Conservation (phyloP, 371 early-diverging fungal genomes). For the Actinomucor elegans region DNA sequence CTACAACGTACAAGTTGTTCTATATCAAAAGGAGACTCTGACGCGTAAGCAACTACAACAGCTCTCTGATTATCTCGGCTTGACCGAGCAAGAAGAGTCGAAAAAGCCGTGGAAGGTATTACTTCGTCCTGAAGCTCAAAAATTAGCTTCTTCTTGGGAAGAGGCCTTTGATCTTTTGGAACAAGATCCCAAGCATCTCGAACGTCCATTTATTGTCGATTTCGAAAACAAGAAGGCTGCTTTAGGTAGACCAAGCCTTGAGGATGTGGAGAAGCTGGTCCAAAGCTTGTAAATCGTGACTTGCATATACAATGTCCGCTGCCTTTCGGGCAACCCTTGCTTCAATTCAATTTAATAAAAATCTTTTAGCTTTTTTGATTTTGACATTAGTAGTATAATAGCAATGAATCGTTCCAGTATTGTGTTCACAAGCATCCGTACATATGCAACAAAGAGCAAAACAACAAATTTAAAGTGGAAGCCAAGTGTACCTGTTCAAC, state of each 20-base stretch:
- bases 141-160: slow-evolving; percentile 21
- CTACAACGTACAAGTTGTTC: slow-evolving; percentile 29
- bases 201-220: slow-evolving; percentile 53
- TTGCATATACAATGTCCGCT: neutral
- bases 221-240: slow-evolving; percentile 41
- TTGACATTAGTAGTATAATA: neutral
- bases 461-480: slow-evolving; percentile 41
- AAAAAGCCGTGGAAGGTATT: slow-evolving; percentile 25
- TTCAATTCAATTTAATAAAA: neutral
- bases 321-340: neutral
- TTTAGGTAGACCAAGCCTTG: slow-evolving; percentile 46
- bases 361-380: neutral
- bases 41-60: slow-evolving; percentile 22
- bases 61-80: slow-evolving; percentile 33
- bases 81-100: slow-evolving; percentile 11
- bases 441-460: slow-evolving; percentile 50
- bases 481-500: slow-evolving; percentile 37
- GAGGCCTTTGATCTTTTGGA: slow-evolving; percentile 37
- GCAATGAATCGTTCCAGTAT: slow-evolving; percentile 13
- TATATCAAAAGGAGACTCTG: slow-evolving; percentile 33
- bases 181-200: slow-evolving; percentile 36
- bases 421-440: slow-evolving; percentile 26
- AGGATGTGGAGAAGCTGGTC: slow-evolving; percentile 23
- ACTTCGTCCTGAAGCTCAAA: slow-evolving; percentile 36
- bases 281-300: slow-evolving; percentile 1